A percentile compares a stretch with the other conserved stretches of the same genome.
These are phyloP conservation scores for Schwanniomyces etchellsii DNA, from an alignment of 1,139 yeast genomes.

Conservation along the genomic window DNA sequence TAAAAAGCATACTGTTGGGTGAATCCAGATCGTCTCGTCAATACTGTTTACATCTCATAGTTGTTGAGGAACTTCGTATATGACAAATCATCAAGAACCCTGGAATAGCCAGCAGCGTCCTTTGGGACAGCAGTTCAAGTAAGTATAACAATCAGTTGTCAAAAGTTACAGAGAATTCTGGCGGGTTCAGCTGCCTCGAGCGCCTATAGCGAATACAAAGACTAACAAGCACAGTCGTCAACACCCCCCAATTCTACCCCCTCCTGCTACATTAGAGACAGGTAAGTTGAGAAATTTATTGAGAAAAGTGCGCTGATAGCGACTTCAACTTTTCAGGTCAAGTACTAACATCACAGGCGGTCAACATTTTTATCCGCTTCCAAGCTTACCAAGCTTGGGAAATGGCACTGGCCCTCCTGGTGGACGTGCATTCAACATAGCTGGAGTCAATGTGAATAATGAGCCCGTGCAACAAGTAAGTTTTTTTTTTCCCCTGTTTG, in stretches of 20 bases:
- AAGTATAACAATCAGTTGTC: constrained; percentile 18
- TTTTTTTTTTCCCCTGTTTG: constrained; percentile 5
- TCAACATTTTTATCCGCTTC: constrained; percentile 47
- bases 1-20: no score
- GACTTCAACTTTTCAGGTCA: neutral
- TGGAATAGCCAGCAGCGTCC: constrained; percentile 44
- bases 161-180: neutral
- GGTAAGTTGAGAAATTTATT: constrained; percentile 24
- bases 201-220: no score
- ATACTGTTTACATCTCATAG: no score
- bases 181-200: no score
- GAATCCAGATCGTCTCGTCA: no score
- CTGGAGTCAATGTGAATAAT: constrained; percentile 35
- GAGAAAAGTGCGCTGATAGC: neutral
- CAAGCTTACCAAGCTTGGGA: constrained; percentile 48
- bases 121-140: constrained; percentile 43
- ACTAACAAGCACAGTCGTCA: no score
- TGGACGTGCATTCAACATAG: constrained; percentile 41
- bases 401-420: constrained; percentile 29
- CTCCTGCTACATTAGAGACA: constrained; percentile 49
- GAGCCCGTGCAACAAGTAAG: constrained; percentile 26
- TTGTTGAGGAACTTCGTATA: constrained; percentile 9
- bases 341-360: constrained; percentile 22
- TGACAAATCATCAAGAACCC: constrained; percentile 42
- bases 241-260: constrained; percentile 51